Evolutionary conservation across 768 basidiomycete genomes (phyloP).

Genomic region (Lenzites betulinus): DNA sequence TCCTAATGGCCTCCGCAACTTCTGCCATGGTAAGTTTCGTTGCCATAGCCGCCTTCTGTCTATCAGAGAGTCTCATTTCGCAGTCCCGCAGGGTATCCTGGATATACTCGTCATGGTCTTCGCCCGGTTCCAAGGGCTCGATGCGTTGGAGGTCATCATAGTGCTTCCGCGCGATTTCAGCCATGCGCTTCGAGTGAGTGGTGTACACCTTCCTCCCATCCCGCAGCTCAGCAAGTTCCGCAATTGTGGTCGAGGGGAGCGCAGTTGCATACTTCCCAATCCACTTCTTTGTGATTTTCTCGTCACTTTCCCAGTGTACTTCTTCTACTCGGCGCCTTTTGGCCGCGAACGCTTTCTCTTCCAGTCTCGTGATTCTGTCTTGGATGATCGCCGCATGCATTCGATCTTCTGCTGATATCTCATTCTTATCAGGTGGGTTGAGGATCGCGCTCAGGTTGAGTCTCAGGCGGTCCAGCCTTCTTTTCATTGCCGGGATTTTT

Average conservation of each 20-base stretch:
- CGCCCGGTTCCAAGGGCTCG: not conserved
- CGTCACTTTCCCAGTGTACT: not conserved
- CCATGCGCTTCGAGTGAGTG: not conserved
- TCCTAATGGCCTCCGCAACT: not conserved
- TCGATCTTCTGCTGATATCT: no score
- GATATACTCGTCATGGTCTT: not conserved
- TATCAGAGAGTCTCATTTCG: not conserved
- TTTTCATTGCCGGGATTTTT: not conserved
- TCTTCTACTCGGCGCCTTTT: not conserved
- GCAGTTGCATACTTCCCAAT: no score
- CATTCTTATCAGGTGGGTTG: no score
- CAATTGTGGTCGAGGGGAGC: no score
- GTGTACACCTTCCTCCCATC: not conserved
- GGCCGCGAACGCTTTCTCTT: not conserved
- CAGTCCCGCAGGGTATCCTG: not conserved
- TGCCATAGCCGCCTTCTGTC: not conserved
- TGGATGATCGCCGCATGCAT: no score
- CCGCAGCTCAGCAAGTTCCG: not conserved
- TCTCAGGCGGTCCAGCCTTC: not conserved
- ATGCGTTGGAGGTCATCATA: not conserved
- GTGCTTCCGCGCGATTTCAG: not conserved
- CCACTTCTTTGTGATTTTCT: not conserved
- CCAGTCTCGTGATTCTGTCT: not conserved
- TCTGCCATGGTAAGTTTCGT: not conserved
- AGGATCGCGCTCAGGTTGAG: not conserved